Evolutionary conservation across 108 stramenopile species (phyloP).

Genomic region (Cylindrotheca closterium): DNA sequence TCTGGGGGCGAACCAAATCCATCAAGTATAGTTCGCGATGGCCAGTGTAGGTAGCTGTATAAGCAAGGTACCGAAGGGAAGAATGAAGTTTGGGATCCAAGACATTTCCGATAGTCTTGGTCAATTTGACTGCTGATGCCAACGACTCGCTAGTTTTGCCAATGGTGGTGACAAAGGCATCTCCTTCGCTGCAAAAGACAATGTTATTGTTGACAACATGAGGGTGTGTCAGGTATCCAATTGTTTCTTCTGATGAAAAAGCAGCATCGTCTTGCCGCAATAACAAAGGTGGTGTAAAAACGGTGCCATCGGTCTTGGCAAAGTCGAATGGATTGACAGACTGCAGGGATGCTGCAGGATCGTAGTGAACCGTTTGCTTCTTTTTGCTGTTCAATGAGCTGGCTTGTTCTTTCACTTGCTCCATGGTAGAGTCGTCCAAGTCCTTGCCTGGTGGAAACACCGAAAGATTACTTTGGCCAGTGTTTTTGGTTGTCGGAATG

Average conservation of each 20-base stretch:
- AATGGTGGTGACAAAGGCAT: constrained; percentile 49
- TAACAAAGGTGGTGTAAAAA: not conserved
- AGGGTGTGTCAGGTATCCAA: constrained; percentile 57
- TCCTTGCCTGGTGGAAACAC: not conserved
- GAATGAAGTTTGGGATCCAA: constrained; percentile 56
- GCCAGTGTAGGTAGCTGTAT: constrained; percentile 65
- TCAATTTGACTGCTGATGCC: constrained; percentile 50
- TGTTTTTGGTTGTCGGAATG: not conserved
- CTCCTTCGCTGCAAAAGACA: constrained; percentile 70
- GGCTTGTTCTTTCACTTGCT: not conserved
- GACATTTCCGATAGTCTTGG: constrained; percentile 70
- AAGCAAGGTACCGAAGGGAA: constrained; percentile 45
- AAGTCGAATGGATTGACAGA: constrained; percentile 15
- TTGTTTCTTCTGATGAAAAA: not conserved
- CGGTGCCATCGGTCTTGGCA: not conserved
- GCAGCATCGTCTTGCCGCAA: not conserved
- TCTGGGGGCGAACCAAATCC: constrained; percentile 32
- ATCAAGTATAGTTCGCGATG: constrained; percentile 60
- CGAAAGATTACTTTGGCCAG: not conserved
- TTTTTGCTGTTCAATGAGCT: not conserved
- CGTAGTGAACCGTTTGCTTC: constrained; percentile 14
- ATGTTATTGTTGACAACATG: constrained; percentile 47
- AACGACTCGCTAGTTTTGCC: not conserved
- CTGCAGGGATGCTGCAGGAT: constrained; percentile 6
- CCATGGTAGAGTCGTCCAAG: not conserved